These are phyloP conservation scores for Colletotrichum tofieldiae DNA, from an alignment of 2,329 filamentous ascomycete species.

Conservation along the genomic window DNA sequence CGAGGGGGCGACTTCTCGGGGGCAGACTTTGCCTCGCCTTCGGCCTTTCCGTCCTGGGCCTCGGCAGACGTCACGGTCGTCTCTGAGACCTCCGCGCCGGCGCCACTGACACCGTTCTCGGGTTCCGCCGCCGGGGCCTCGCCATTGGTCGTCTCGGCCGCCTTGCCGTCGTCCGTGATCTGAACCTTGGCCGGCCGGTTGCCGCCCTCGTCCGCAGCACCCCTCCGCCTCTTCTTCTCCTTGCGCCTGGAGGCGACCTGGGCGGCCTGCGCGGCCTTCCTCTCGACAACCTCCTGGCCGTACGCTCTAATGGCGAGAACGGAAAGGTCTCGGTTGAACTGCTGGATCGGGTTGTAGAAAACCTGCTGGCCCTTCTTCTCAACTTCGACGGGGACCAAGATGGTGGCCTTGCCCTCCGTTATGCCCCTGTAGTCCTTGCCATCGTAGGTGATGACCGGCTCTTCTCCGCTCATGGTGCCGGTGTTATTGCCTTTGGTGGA, in stretches of 20 bases:
- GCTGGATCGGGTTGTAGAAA: constrained; percentile 99
- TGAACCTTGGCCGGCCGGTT: constrained; percentile 50
- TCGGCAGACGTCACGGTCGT: constrained; percentile 28
- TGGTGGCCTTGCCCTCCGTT: constrained; percentile 71
- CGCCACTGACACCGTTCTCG: constrained; percentile 22
- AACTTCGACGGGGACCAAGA: constrained; percentile 66
- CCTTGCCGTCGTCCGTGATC: constrained; percentile 44
- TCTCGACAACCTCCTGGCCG: constrained; percentile 75
- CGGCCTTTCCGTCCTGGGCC: constrained; percentile 32
- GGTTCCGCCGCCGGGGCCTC: neutral
- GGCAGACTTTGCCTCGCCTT: constrained; percentile 16
- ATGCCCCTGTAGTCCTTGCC: constrained; percentile 68
- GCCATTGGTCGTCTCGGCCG: constrained; percentile 40
- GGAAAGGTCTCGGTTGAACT: constrained; percentile 97
- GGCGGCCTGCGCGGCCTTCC: constrained; percentile 58
- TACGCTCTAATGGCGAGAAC: constrained; percentile 93
- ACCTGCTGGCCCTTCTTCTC: constrained; percentile 75
- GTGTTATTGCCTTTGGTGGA: constrained; percentile 20
- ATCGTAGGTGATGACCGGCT: constrained; percentile 56
- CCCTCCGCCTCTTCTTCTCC: constrained; percentile 58
- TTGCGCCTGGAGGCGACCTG: constrained; percentile 51
- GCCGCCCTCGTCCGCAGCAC: constrained; percentile 65
- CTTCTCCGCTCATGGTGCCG: constrained; percentile 49
- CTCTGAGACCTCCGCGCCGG: constrained; percentile 41
- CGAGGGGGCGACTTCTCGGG: constrained; percentile 44